phyloP scores from a whole-genome alignment of 192 early-diverging fungal genomes.

The Coemansia furcata region DNA sequence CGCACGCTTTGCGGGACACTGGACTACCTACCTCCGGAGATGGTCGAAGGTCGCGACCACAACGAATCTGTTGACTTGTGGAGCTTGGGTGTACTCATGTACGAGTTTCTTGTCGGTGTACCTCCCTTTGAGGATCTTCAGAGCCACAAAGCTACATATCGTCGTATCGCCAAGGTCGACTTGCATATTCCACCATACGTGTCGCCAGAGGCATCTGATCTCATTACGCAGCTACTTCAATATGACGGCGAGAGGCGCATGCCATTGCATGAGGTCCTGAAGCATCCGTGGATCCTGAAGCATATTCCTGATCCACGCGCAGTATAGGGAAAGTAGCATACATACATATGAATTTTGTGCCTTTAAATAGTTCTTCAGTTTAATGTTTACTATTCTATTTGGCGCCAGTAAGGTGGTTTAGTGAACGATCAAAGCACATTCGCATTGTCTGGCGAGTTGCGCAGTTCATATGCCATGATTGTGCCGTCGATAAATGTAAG shows the following conservation, averaged over 20 bases:
- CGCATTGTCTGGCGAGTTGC: neutral
- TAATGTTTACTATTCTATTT: neutral
- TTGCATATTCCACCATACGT: conserved; percentile 77
- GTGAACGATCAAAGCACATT: neutral
- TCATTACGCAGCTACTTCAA: conserved; percentile 77
- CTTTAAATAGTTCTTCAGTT: neutral
- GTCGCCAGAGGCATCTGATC: conserved; percentile 74
- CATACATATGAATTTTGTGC: neutral
- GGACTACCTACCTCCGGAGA: conserved; percentile 96
- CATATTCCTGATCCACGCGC: conserved; percentile 27
- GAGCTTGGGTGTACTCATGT: conserved; percentile 89
- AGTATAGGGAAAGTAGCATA: neutral
- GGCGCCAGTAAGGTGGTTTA: no score
- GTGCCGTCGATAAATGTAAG: conserved; percentile 25
- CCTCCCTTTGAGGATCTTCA: conserved; percentile 85
- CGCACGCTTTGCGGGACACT: conserved; percentile 91
- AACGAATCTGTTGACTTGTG: conserved; percentile 83
- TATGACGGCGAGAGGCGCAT: conserved; percentile 69
- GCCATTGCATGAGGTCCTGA: conserved; percentile 68
- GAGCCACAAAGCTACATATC: conserved; percentile 71
- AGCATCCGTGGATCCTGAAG: conserved; percentile 73
- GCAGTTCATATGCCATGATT: conserved; percentile 31
- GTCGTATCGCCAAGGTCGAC: conserved; percentile 81
- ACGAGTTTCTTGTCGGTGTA: conserved; percentile 89
- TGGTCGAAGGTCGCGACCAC: conserved; percentile 85